These are phyloP conservation scores for Verbascum thapsus DNA, from an alignment of 257 asterid genomes.

Conservation along the genomic window DNA sequence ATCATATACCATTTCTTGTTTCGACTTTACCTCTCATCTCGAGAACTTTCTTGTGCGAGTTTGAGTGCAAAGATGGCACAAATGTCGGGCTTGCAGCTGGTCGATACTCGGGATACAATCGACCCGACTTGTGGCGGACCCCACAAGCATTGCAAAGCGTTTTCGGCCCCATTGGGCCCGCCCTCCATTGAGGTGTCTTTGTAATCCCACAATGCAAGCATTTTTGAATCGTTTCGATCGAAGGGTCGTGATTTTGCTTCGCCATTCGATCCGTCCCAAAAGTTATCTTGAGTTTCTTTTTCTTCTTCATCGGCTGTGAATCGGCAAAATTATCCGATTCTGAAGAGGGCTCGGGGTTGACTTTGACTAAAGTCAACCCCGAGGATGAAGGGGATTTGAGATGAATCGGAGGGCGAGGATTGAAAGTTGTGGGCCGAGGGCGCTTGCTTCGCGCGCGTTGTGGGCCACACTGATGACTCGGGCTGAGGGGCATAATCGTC, in stretches of 20 bases:
- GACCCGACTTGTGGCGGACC: conserved; percentile 60
- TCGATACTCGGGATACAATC: conserved; percentile 59
- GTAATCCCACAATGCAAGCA: conserved; percentile 63
- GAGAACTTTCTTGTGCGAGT: conserved; percentile 62
- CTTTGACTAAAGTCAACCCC: conserved; percentile 31
- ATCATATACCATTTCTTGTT: neutral
- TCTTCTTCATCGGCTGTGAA: conserved; percentile 44
- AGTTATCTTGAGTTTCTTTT: conserved; percentile 53
- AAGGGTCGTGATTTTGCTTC: conserved; percentile 28
- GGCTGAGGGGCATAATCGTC: conserved; percentile 53
- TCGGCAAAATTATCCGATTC: conserved; percentile 45
- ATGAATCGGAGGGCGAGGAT: conserved; percentile 56
- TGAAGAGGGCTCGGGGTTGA: conserved; percentile 30
- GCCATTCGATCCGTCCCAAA: conserved; percentile 31
- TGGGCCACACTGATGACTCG: conserved; percentile 49
- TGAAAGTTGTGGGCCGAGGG: conserved; percentile 70
- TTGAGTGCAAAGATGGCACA: conserved; percentile 57
- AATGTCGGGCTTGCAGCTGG: conserved; percentile 73
- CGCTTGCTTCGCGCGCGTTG: conserved; percentile 95
- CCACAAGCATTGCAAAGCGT: conserved; percentile 72
- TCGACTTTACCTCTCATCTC: conserved; percentile 52
- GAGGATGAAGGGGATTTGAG: conserved; percentile 49
- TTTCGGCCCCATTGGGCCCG: conserved; percentile 70
- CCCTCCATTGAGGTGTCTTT: conserved; percentile 69
- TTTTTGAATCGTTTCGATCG: conserved; percentile 48